Evolutionary conservation across 2,329 filamentous ascomycete species (phyloP).

Genomic region (Dothistroma septosporum): DNA sequence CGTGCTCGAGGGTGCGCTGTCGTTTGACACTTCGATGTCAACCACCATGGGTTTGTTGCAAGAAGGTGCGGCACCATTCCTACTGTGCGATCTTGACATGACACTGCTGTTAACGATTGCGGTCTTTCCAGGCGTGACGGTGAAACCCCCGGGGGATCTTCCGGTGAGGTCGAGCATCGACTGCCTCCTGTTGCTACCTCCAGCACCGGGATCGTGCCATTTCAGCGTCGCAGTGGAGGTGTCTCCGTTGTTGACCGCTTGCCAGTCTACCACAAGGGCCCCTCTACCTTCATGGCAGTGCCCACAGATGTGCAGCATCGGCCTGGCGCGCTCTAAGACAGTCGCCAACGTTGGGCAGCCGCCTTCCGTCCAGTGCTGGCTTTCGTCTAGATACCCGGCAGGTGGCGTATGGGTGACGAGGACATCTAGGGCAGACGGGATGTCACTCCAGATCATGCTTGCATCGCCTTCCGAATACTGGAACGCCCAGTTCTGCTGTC

Average conservation of each 20-base stretch:
- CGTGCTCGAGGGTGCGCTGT: background rate
- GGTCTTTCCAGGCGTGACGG: slow-evolving; percentile 56
- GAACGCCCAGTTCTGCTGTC: slow-evolving; percentile 59
- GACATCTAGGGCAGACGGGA: slow-evolving; percentile 61
- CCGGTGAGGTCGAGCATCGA: slow-evolving; percentile 60
- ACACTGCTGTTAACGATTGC: slow-evolving; percentile 78
- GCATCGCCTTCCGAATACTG: slow-evolving; percentile 50
- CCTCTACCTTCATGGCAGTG: slow-evolving; percentile 69
- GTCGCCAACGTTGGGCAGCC: slow-evolving; percentile 60
- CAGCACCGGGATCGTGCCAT: slow-evolving; percentile 59
- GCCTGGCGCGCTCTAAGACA: slow-evolving; percentile 58
- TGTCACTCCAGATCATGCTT: slow-evolving; percentile 53
- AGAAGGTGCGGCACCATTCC: slow-evolving; percentile 47
- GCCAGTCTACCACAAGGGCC: slow-evolving; percentile 59
- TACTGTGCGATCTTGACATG: slow-evolving; percentile 58
- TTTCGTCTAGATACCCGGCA: slow-evolving; percentile 53
- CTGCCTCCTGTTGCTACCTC: slow-evolving; percentile 52
- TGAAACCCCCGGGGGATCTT: slow-evolving; percentile 29
- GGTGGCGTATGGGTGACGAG: slow-evolving; percentile 69
- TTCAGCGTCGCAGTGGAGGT: slow-evolving; percentile 36
- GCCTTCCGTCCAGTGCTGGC: slow-evolving; percentile 37
- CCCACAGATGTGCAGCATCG: slow-evolving; percentile 64
- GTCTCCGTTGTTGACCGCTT: background rate
- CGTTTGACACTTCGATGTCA: slow-evolving; percentile 63
- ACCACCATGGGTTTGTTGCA: slow-evolving; percentile 82